phyloP scores from a whole-genome alignment of 2,329 filamentous ascomycete species.

The Pseudophaeomoniella oleicola region DNA sequence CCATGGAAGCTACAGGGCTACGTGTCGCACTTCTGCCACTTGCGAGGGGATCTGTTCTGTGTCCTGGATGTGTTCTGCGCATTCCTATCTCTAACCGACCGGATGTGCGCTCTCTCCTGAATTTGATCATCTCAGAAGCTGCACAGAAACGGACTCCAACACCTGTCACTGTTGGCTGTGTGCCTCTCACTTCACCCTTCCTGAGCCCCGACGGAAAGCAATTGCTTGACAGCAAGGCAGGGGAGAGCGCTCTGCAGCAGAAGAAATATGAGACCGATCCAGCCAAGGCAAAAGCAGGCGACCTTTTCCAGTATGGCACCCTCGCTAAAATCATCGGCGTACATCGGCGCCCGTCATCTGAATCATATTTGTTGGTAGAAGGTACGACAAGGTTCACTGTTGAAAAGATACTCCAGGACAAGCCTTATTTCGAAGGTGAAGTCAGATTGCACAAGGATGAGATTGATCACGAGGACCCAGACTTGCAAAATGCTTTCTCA shows the following conservation, averaged over 20 bases:
- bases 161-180: constrained; percentile 68
- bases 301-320: constrained; percentile 73
- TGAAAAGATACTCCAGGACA: constrained; percentile 59
- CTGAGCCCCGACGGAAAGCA: constrained; percentile 62
- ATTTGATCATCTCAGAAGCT: constrained; percentile 66
- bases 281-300: constrained; percentile 47
- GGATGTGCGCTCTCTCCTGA: constrained; percentile 78
- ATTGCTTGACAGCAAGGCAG: constrained; percentile 52
- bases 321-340: constrained; percentile 66
- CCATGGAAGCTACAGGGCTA: constrained; percentile 11
- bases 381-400: constrained; percentile 65
- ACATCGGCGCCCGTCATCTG: constrained; percentile 57
- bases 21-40: constrained; percentile 68
- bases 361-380: constrained; percentile 76
- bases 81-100: constrained; percentile 71
- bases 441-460: constrained; percentile 55
- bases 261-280: constrained; percentile 39
- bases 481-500: constrained; percentile 57
- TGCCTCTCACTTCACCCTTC: constrained; percentile 66
- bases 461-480: constrained; percentile 40
- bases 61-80: constrained; percentile 73
- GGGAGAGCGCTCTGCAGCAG: constrained; percentile 28
- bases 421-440: constrained; percentile 75
- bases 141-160: constrained; percentile 48
- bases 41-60: constrained; percentile 62